Percentiles rank a stretch among this genome's conserved stretches.
Conservation (phyloP, 345 rosid genomes). For the Acer negundo region DNA sequence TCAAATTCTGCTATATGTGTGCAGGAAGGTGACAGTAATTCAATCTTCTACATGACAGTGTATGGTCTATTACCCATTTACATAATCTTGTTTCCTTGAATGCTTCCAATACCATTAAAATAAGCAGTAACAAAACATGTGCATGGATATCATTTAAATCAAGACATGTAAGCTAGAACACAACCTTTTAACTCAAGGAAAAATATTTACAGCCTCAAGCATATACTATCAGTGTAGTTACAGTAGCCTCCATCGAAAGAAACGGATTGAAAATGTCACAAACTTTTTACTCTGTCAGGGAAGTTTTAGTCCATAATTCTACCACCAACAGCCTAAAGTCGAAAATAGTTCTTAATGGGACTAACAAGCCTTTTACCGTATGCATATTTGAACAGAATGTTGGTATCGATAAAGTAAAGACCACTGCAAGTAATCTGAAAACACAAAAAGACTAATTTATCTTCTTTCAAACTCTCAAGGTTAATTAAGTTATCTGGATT, state of each 20-base stretch:
- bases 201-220: conserved; percentile 7
- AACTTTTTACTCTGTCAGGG: too few species aligned
- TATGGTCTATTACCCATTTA: too few species aligned
- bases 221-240: neutral
- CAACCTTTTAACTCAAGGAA: neutral
- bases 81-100: too few species aligned
- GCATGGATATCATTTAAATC: too few species aligned
- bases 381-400: neutral
- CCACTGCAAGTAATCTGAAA: conserved; percentile 1
- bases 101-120: too few species aligned
- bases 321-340: neutral
- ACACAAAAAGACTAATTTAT: neutral
- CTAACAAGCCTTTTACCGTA: conserved; percentile 3
- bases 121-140: too few species aligned
- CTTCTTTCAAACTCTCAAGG: neutral
- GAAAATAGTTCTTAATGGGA: neutral
- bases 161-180: neutral
- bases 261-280: neutral
- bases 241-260: neutral
- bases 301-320: too few species aligned
- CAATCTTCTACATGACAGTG: too few species aligned
- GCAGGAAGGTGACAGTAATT: too few species aligned
- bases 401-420: neutral
- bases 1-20: too few species aligned
- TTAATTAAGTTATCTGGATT: neutral